These are phyloP conservation scores for Alloteropsis angusta DNA, from an alignment of 202 grass and related monocot species.

Conservation along the genomic window DNA sequence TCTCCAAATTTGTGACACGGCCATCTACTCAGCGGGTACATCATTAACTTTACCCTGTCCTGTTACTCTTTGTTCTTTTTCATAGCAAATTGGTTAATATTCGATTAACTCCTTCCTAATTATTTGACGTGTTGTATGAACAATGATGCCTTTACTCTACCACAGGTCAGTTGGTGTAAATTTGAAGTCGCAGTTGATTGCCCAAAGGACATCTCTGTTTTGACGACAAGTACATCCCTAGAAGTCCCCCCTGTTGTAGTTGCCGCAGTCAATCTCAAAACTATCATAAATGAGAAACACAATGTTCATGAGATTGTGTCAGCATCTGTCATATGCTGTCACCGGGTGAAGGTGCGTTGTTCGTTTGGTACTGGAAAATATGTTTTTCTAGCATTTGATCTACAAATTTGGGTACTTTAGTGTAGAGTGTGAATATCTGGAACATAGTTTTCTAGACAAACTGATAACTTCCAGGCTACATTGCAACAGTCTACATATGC, in stretches of 20 bases:
- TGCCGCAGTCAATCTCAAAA: slow-evolving; percentile 91
- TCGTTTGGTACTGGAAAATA: slow-evolving; percentile 12
- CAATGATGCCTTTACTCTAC: background rate
- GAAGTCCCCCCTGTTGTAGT: slow-evolving; percentile 77
- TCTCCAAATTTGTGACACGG: slow-evolving; percentile 72
- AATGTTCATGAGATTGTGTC: slow-evolving; percentile 92
- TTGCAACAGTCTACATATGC: background rate
- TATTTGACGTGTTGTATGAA: background rate
- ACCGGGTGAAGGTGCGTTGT: slow-evolving; percentile 67
- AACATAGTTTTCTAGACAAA: background rate
- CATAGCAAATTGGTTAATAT: slow-evolving; percentile 5
- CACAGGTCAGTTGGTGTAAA: slow-evolving; percentile 98
- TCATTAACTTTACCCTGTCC: background rate
- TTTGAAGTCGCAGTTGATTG: slow-evolving; percentile 81
- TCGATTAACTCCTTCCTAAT: background rate
- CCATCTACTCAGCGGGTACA: slow-evolving; percentile 55
- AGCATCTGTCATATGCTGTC: slow-evolving; percentile 92
- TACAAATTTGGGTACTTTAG: slow-evolving; percentile 7
- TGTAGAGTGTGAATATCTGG: slow-evolving; percentile 8
- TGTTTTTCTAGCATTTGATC: slow-evolving; percentile 20
- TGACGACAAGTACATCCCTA: slow-evolving; percentile 44
- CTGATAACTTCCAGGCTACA: background rate
- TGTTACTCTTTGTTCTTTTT: slow-evolving; percentile 8
- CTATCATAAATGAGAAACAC: slow-evolving; percentile 69
- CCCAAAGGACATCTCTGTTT: slow-evolving; percentile 75